Conservation (phyloP, 352 stramenopile genomes). For the Globisporangium irregulare region DNA sequence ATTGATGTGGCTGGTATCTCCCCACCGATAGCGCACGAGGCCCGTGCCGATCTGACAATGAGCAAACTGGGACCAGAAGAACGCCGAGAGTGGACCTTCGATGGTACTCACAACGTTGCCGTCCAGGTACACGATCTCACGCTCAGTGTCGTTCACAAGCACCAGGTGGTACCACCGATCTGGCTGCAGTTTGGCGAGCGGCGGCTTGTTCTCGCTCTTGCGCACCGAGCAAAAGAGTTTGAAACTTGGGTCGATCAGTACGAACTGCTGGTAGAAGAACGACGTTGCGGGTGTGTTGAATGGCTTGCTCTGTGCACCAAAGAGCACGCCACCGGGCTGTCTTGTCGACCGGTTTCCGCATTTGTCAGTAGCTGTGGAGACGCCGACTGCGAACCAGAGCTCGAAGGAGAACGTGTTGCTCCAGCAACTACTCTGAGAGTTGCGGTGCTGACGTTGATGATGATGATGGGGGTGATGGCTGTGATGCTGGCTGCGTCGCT, state of each 20-base stretch:
- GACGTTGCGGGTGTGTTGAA: conserved; percentile 27
- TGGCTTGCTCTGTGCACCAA: conserved; percentile 38
- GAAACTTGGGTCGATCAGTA: conserved; percentile 33
- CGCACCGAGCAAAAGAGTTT: conserved; percentile 35
- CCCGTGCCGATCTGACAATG: conserved; percentile 44
- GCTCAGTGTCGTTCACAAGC: conserved; percentile 33
- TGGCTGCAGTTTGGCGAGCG: conserved; percentile 17
- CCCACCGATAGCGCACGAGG: conserved; percentile 22
- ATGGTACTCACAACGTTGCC: conserved; percentile 22
- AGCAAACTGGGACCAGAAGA: conserved; percentile 25
- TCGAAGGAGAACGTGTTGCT: conserved; percentile 4
- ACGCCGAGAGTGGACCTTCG: conserved; percentile 29
- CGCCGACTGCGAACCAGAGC: conserved; percentile 1
- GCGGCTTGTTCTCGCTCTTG: conserved; percentile 25
- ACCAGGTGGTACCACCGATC: conserved; percentile 45
- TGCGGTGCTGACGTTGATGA: neutral
- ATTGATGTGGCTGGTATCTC: neutral
- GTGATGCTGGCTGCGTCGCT: neutral
- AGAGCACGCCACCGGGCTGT: conserved; percentile 31
- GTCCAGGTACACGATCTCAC: conserved; percentile 35
- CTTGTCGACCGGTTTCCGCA: neutral
- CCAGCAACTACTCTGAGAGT: neutral
- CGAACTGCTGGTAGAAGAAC: conserved; percentile 41
- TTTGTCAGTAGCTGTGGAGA: neutral
- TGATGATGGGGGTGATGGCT: neutral